Conservation (phyloP, 345 rosid genomes). For the Arabidopsis thaliana region DNA sequence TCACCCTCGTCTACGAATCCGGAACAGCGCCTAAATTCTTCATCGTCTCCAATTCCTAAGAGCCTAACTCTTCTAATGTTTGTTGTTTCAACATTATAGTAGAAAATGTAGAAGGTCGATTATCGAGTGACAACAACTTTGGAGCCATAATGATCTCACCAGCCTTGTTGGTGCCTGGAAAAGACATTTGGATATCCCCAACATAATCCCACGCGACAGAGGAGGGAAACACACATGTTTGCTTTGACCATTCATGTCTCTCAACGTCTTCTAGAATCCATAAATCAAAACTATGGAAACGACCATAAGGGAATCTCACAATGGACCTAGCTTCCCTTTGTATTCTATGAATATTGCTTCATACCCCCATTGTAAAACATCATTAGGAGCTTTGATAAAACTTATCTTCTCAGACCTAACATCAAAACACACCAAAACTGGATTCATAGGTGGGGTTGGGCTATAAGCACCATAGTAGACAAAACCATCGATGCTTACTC, state of each 20-base stretch:
- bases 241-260: background rate
- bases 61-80: background rate
- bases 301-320: background rate
- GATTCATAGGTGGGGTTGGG: background rate
- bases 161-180: background rate
- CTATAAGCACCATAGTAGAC: background rate
- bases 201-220: background rate
- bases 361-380: background rate
- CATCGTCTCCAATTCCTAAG: background rate
- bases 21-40: background rate
- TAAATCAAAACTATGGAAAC: background rate
- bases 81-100: slow-evolving; percentile 13
- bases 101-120: background rate
- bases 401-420: background rate
- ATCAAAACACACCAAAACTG: background rate
- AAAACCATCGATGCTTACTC: background rate
- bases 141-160: background rate
- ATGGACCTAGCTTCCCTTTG: background rate
- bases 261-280: background rate
- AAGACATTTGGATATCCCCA: background rate
- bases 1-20: background rate
- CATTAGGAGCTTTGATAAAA: background rate
- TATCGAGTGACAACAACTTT: background rate
- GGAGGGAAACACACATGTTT: background rate
- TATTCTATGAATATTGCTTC: background rate